Evolutionary conservation across 345 rosid genomes (phyloP).

Genomic region (Salix caprea): DNA sequence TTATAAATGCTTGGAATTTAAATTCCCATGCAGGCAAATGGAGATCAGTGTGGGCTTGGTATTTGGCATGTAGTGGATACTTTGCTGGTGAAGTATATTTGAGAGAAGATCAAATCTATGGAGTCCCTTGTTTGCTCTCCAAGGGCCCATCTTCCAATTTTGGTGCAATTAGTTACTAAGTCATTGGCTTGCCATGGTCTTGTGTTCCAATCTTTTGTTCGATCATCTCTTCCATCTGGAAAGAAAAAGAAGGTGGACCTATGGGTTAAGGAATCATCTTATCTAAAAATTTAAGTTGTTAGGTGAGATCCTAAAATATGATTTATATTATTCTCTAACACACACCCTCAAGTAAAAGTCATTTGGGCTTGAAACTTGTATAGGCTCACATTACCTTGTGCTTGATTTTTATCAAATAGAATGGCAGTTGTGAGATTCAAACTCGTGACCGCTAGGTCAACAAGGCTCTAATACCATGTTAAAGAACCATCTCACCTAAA

Average conservation of each 20-base stretch:
- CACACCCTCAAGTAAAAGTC: too few species aligned
- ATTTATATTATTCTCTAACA: too few species aligned
- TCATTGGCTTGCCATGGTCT: slow-evolving; percentile 89
- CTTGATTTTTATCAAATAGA: too few species aligned
- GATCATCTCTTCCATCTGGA: slow-evolving; percentile 71
- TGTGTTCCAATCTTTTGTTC: slow-evolving; percentile 65
- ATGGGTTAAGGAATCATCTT: too few species aligned
- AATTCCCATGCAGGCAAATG: slow-evolving; percentile 38
- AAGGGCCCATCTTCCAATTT: slow-evolving; percentile 38
- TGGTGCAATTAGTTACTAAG: slow-evolving; percentile 72
- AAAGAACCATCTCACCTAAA: too few species aligned
- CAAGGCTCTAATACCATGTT: too few species aligned
- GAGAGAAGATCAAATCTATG: slow-evolving; percentile 45
- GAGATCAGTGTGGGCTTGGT: slow-evolving; percentile 19
- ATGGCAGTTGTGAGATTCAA: too few species aligned
- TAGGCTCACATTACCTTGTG: too few species aligned
- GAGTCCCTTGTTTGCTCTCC: slow-evolving; percentile 44
- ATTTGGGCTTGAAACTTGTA: too few species aligned
- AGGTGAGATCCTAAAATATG: too few species aligned
- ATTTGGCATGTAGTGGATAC: slow-evolving; percentile 52
- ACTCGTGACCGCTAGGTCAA: too few species aligned
- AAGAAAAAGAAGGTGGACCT: slow-evolving; percentile 74
- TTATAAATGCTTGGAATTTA: slow-evolving; percentile 77
- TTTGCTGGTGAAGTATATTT: slow-evolving; percentile 48
- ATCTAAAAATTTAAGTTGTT: too few species aligned